These are phyloP conservation scores for Cryptococcus deneoformans DNA, from an alignment of 1,284 basidiomycete genomes.

Conservation along the genomic window DNA sequence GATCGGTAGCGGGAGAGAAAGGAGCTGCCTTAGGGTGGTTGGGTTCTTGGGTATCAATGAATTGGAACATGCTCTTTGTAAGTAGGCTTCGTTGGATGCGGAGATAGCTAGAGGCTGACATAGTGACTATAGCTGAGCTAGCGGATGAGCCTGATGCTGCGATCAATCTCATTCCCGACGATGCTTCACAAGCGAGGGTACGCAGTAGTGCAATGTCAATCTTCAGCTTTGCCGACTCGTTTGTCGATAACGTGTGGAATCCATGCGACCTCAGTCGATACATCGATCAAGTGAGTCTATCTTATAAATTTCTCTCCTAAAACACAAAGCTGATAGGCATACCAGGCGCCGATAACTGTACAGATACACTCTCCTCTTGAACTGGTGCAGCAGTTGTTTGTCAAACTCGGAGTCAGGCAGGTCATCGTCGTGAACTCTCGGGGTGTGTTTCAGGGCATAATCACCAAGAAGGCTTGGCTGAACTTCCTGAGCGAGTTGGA, in stretches of 20 bases:
- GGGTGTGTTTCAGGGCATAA: slow-evolving; percentile 81
- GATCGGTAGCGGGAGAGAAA: slow-evolving; percentile 8
- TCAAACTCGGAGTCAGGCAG: slow-evolving; percentile 86
- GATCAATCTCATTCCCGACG: slow-evolving; percentile 60
- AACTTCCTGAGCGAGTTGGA: slow-evolving; percentile 73
- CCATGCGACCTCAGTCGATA: slow-evolving; percentile 82
- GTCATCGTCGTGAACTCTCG: slow-evolving; percentile 78
- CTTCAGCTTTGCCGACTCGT: slow-evolving; percentile 44
- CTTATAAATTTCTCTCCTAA: neutral
- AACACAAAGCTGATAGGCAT: neutral
- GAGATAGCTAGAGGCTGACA: neutral
- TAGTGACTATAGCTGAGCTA: slow-evolving; percentile 59
- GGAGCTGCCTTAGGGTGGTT: slow-evolving; percentile 60
- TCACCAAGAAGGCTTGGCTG: slow-evolving; percentile 92
- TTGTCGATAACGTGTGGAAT: slow-evolving; percentile 51
- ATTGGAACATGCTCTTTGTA: slow-evolving; percentile 89
- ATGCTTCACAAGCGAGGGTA: slow-evolving; percentile 14
- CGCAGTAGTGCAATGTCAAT: slow-evolving; percentile 34
- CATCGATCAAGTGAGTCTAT: slow-evolving; percentile 71
- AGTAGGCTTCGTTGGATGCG: slow-evolving; percentile 31
- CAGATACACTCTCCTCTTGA: slow-evolving; percentile 80
- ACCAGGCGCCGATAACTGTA: slow-evolving; percentile 75
- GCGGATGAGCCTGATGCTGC: slow-evolving; percentile 67
- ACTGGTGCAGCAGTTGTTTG: slow-evolving; percentile 85
- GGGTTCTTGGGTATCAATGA: slow-evolving; percentile 92